A percentile compares a stretch with the other conserved stretches of the same genome.
Evolutionary conservation across 1,284 basidiomycete genomes (phyloP).

Genomic region (Coniophora puteana): DNA sequence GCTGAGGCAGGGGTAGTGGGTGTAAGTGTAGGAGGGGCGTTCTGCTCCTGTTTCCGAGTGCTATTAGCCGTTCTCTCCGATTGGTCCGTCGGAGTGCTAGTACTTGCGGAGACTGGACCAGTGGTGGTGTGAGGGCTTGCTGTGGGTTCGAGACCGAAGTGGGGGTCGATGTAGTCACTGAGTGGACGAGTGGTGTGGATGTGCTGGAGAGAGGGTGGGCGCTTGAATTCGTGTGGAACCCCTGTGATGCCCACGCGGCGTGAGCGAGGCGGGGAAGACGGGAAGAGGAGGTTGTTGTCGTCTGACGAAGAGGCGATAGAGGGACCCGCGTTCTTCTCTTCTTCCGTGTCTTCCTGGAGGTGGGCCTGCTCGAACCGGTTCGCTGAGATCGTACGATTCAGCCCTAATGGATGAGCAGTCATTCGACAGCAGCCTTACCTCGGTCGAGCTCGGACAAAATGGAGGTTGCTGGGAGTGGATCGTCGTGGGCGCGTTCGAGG

Average conservation of each 20-base stretch:
- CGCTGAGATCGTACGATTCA: too few species aligned
- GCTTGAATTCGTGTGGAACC: slow-evolving; percentile 28
- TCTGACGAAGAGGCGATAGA: slow-evolving; percentile 10
- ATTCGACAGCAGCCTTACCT: too few species aligned
- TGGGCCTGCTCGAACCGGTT: slow-evolving; percentile 13
- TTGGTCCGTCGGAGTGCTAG: too few species aligned
- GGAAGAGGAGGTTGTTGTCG: slow-evolving; percentile 27
- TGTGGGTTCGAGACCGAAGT: slow-evolving; percentile 5
- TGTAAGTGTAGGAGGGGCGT: too few species aligned
- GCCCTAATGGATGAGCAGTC: too few species aligned
- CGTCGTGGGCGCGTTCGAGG: too few species aligned
- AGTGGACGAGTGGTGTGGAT: slow-evolving; percentile 19
- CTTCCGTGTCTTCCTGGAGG: neutral
- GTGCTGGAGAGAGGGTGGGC: slow-evolving; percentile 25
- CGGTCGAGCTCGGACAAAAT: too few species aligned
- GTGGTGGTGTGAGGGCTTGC: neutral
- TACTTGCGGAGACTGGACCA: slow-evolving; percentile 21
- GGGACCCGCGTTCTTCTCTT: slow-evolving; percentile 5
- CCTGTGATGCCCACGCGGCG: slow-evolving; percentile 27
- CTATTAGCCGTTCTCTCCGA: too few species aligned
- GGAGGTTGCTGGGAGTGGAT: too few species aligned
- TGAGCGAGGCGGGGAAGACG: slow-evolving; percentile 16
- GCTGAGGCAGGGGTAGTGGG: neutral
- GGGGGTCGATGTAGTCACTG: slow-evolving; percentile 5
- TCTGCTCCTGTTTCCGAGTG: too few species aligned